Evolutionary conservation across 805 yeast species (phyloP), one percentile per base, ranked within the genome.

Genomic region (Saccharomycopsis fibuligera): DNA sequence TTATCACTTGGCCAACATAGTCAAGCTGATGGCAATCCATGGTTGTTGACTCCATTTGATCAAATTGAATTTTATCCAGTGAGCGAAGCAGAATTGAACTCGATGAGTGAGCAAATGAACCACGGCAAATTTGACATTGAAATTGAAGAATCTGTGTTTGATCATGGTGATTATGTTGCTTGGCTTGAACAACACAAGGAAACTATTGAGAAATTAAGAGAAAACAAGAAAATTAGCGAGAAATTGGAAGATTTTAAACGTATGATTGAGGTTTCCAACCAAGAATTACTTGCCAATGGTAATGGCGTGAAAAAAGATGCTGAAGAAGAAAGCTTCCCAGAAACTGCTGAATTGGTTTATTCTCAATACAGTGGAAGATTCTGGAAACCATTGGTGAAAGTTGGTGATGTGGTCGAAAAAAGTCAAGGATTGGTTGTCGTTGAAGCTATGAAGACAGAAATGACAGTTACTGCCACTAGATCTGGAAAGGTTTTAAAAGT

Each of bases 381-480:
- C 75, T 91, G 99, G 99, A 91, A 93, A 66, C 79, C 95, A 1
- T 68, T 89, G 56, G 95, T 84, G 25, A 68, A 73, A 49, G 90
- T 75, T 41, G 96, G 96, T 22, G 93, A 86, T 58, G 66, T 56
- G 4, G 95, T 91, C 24, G 68, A 70, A 45, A 74, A 68, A 41
- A 95, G 90, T 30, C 91, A 87, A 58, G 88, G 88, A 3, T 72
- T 91, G 53, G 76, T 91, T 56, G 88, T 93, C 35, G 86, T 91
- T 47, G 99, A 91, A 67, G 98, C 99, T 48, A 91, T 91, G 99
- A 91, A 91, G 73, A 93, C 98, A 0, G 99, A 91, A 68, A 91
- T 91, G 97, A 76, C 79, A 44, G 95, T 91, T 31, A 72, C 67
- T 47, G 79, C 97, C 19, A 75, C 95, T 1, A 70, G 62, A 48